phyloP scores from a whole-genome alignment of 169 alveolate species.

The Babesia ovata region DNA sequence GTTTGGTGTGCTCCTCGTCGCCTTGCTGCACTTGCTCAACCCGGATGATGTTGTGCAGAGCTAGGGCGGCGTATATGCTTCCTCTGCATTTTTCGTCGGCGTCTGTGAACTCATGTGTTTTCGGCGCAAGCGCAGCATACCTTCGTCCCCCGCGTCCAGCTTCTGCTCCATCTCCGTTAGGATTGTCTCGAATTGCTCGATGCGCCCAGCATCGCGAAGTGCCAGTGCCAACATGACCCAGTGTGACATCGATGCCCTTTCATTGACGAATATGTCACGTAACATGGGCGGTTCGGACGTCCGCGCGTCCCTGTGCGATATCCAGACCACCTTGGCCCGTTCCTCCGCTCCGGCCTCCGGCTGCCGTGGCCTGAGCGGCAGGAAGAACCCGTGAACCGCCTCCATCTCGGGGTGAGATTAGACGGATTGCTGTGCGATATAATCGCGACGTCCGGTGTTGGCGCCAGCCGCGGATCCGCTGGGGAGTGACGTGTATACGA shows the following conservation, averaged over 20 bases:
- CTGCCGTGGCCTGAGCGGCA: constrained; percentile 22
- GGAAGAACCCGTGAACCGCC: constrained; percentile 34
- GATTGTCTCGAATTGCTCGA: constrained; percentile 42
- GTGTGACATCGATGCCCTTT: constrained; percentile 34
- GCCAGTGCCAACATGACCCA: constrained; percentile 60
- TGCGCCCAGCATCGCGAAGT: constrained; percentile 30
- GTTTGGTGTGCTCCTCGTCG: constrained; percentile 31
- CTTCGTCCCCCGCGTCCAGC: neutral
- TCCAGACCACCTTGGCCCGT: constrained; percentile 34
- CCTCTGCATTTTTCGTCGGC: constrained; percentile 19
- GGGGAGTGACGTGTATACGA: too few relatives aligned
- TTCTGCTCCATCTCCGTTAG: constrained; percentile 37
- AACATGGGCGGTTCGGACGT: constrained; percentile 10
- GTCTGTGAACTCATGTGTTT: neutral
- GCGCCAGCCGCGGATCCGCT: too few relatives aligned
- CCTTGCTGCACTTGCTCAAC: constrained; percentile 27
- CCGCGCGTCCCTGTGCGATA: constrained; percentile 52
- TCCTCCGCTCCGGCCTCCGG: neutral
- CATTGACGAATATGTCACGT: constrained; percentile 13
- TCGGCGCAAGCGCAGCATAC: neutral
- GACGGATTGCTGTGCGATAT: too few relatives aligned
- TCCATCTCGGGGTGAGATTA: too few relatives aligned
- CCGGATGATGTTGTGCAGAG: constrained; percentile 46
- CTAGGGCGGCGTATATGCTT: constrained; percentile 52
- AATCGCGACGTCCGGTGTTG: too few relatives aligned